A percentile compares a stretch with the other conserved stretches of the same genome.
phyloP scores from a whole-genome alignment of 106 monocot genomes.

The Agapanthus africanus region DNA sequence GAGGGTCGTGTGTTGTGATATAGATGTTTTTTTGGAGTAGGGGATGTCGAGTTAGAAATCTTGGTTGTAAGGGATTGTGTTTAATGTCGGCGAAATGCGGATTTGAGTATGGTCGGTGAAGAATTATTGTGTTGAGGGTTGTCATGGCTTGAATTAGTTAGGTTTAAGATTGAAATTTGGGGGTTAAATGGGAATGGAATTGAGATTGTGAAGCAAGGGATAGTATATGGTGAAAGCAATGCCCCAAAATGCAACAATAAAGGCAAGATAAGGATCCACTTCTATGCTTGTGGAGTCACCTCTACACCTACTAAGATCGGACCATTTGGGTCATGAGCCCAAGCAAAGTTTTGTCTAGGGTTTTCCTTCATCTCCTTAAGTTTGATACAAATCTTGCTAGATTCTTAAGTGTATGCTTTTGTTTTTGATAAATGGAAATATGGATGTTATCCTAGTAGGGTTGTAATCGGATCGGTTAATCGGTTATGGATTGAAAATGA shows the following conservation, averaged over 20 bases:
- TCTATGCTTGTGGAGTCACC: not conserved
- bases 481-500: too few species aligned
- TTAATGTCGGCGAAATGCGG: not conserved
- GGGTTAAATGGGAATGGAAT: not conserved
- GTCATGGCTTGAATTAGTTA: not conserved
- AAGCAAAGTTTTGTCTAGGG: too few species aligned
- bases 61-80: not conserved
- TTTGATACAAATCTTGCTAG: too few species aligned
- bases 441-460: too few species aligned
- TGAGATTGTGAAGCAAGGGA: not conserved
- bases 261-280: not conserved
- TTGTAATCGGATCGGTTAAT: too few species aligned
- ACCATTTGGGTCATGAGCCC: too few species aligned
- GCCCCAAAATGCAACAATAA: not conserved
- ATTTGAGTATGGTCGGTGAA: not conserved
- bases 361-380: too few species aligned
- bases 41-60: not conserved
- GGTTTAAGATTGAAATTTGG: not conserved
- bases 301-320: too few species aligned
- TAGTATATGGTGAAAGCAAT: conserved; percentile 11
- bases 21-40: not conserved
- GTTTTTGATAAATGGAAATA: too few species aligned
- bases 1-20: not conserved
- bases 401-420: too few species aligned
- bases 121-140: not conserved